phyloP scores from a whole-genome alignment of 192 early-diverging fungal species.

The Radiomyces spectabilis region DNA sequence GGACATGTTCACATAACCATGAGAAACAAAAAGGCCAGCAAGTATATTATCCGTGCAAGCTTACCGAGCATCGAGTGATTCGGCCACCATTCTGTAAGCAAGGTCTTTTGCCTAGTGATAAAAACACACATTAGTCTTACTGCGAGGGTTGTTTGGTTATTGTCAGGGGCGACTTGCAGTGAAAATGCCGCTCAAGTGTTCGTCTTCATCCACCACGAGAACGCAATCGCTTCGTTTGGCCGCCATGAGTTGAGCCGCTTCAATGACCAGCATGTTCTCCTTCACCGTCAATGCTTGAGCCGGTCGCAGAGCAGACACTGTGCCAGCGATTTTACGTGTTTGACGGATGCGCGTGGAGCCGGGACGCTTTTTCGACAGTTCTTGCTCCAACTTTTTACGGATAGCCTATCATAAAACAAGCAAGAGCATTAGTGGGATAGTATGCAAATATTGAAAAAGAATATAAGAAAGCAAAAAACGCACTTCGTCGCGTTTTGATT shows the following conservation, averaged over 20 bases:
- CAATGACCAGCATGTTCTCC: conserved; percentile 53
- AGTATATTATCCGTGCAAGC: neutral
- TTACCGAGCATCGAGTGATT: conserved; percentile 52
- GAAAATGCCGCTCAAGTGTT: conserved; percentile 83
- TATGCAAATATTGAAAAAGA: neutral
- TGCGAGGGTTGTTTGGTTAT: neutral
- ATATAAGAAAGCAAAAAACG: too few relatives aligned
- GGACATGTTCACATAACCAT: neutral
- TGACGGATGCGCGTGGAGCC: conserved; percentile 26
- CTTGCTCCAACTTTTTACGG: conserved; percentile 69
- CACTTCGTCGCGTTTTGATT: conserved; percentile 1
- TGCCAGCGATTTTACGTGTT: conserved; percentile 34
- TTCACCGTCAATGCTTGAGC: conserved; percentile 67
- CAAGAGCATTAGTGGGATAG: too few relatives aligned
- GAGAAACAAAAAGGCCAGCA: neutral
- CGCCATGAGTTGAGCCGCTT: conserved; percentile 87
- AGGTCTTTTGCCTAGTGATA: conserved; percentile 67
- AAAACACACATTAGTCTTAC: neutral
- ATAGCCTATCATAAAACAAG: conserved; percentile 40
- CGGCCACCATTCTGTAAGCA: conserved; percentile 79
- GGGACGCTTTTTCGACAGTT: conserved; percentile 49
- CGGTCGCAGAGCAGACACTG: conserved; percentile 63
- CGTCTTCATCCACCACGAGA: conserved; percentile 84
- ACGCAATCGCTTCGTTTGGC: conserved; percentile 94
- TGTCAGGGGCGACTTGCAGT: conserved; percentile 26